phyloP scores from a whole-genome alignment of 768 basidiomycete species.

The Pholiota molesta region DNA sequence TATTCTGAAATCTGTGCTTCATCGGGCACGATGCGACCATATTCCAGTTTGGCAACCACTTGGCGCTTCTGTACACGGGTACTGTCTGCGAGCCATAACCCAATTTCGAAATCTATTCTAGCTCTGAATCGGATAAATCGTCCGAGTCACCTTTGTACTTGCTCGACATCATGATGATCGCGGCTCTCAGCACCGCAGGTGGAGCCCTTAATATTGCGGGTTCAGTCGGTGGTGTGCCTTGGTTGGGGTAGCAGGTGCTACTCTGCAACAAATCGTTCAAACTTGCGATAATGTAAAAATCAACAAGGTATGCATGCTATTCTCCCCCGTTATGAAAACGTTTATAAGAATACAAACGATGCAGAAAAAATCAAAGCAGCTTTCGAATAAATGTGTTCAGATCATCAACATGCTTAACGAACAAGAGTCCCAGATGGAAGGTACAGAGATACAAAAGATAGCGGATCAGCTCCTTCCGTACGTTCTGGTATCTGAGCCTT shows the following conservation, averaged over 20 bases:
- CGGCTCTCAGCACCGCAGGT: conserved; percentile 23
- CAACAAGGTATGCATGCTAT: conserved; percentile 45
- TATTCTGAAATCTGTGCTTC: neutral
- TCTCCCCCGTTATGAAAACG: no score
- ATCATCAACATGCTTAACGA: conserved; percentile 44
- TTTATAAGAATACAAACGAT: neutral
- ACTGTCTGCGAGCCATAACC: no score
- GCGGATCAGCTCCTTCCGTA: conserved; percentile 50
- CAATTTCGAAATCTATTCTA: no score
- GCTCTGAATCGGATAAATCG: no score
- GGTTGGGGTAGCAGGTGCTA: conserved; percentile 43
- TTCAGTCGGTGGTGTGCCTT: conserved; percentile 46
- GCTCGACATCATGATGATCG: conserved; percentile 21
- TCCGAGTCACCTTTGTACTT: no score
- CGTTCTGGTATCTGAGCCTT: neutral
- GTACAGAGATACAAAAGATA: conserved; percentile 40
- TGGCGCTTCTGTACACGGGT: no score
- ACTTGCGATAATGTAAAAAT: conserved; percentile 48
- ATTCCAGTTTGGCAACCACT: neutral
- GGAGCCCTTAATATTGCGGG: conserved; percentile 45
- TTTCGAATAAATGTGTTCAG: conserved; percentile 44
- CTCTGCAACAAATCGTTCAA: conserved; percentile 46
- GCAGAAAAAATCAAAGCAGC: conserved; percentile 44
- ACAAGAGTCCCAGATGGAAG: conserved; percentile 37
- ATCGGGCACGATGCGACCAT: neutral